Conservation (phyloP, 352 stramenopile species). For the Hyaloperonospora arabidopsidis region DNA sequence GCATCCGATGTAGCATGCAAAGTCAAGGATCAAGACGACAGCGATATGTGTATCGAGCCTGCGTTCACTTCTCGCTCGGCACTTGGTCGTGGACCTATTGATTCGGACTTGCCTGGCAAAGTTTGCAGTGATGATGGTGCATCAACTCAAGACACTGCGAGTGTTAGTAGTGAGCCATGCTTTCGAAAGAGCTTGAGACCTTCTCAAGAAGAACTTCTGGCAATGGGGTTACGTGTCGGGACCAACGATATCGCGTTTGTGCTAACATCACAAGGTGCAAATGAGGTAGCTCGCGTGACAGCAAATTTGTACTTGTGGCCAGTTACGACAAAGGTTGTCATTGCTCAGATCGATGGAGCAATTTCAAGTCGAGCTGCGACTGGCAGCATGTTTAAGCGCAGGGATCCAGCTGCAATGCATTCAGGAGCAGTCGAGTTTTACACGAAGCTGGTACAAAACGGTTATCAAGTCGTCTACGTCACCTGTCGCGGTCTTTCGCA, state of each 20-base stretch:
- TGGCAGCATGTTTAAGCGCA: slow-evolving; percentile 42
- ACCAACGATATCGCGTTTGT: slow-evolving; percentile 74
- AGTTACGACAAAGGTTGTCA: slow-evolving; percentile 63
- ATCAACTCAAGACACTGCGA: slow-evolving; percentile 36
- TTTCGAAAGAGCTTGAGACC: slow-evolving; percentile 58
- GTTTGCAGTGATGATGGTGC: slow-evolving; percentile 25
- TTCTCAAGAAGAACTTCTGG: slow-evolving; percentile 44
- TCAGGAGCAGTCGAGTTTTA: slow-evolving; percentile 72
- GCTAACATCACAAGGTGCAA: slow-evolving; percentile 18
- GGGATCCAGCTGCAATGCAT: slow-evolving; percentile 37
- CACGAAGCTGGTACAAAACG: slow-evolving; percentile 50
- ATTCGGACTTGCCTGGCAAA: slow-evolving; percentile 24
- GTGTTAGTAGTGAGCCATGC: slow-evolving; percentile 31
- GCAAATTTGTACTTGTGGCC: slow-evolving; percentile 70
- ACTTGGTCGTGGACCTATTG: slow-evolving; percentile 1
- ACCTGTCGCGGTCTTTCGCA: slow-evolving; percentile 57
- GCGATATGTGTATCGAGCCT: not conserved
- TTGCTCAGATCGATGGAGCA: slow-evolving; percentile 76
- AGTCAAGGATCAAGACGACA: not conserved
- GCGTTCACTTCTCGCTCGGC: slow-evolving; percentile 1
- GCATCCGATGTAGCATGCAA: not conserved
- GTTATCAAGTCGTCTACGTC: slow-evolving; percentile 77
- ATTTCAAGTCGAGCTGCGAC: slow-evolving; percentile 42
- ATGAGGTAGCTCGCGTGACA: slow-evolving; percentile 31
- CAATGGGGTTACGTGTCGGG: slow-evolving; percentile 51